phyloP scores from a whole-genome alignment of 495 filamentous ascomycete genomes.

The Aspergillus saccharolyticus region DNA sequence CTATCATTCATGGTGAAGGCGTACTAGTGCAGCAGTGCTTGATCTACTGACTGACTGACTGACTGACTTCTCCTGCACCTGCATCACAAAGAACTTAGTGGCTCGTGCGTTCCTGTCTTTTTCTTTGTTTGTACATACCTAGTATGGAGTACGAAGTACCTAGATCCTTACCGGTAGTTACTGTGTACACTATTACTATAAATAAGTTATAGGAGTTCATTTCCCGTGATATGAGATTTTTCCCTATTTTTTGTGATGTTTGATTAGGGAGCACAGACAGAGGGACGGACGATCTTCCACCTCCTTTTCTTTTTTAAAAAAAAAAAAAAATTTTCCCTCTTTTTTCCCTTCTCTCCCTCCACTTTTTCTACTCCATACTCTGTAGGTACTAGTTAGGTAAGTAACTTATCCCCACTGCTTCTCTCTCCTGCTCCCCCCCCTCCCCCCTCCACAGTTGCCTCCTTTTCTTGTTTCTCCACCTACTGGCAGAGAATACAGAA shows the following conservation, averaged over 20 bases:
- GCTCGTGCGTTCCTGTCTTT: no score
- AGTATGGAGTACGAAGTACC: no score
- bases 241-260: neutral
- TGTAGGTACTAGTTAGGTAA: no score
- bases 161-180: no score
- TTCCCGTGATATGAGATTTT: neutral
- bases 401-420: neutral
- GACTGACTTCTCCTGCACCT: no score
- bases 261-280: slow-evolving; percentile 8
- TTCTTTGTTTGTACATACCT: no score
- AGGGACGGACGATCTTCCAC: neutral
- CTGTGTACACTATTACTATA: no score
- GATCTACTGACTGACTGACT: no score
- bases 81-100: no score
- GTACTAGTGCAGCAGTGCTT: no score
- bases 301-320: slow-evolving; percentile 12
- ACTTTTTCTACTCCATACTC: slow-evolving; percentile 7
- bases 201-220: no score
- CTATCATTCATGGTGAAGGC: neutral
- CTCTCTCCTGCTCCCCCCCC: slow-evolving; percentile 8
- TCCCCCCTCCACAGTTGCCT: slow-evolving; percentile 1
- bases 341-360: slow-evolving; percentile 8
- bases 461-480: neutral
- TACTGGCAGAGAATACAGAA: neutral
- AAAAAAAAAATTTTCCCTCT: no score